phyloP scores from a whole-genome alignment of 1,284 basidiomycete genomes.

The Leccinum brunneo-olivaceum region DNA sequence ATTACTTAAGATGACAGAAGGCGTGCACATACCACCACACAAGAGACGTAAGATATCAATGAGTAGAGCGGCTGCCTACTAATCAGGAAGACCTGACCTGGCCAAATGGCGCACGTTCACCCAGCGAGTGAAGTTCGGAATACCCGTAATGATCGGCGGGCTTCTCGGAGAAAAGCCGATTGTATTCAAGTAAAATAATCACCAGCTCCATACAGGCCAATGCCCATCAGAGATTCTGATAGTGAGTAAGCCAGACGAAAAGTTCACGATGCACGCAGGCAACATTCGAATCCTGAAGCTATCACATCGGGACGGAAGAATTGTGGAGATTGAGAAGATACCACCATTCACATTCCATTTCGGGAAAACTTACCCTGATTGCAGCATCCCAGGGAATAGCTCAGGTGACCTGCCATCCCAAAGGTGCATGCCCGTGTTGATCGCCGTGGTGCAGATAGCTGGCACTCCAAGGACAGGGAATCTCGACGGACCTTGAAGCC shows the following conservation, averaged over 20 bases:
- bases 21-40: conserved; percentile 8
- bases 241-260: neutral
- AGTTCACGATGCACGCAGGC: neutral
- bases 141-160: conserved; percentile 4
- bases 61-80: conserved; percentile 4
- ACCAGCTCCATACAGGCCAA: neutral
- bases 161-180: conserved; percentile 6
- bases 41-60: conserved; percentile 17
- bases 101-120: conserved; percentile 5
- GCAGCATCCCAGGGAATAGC: neutral
- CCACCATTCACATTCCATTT: conserved; percentile 15
- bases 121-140: conserved; percentile 3
- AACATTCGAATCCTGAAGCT: conserved; percentile 4
- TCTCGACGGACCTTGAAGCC: conserved; percentile 10
- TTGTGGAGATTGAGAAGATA: conserved; percentile 3
- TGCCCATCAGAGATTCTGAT: neutral
- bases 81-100: conserved; percentile 3
- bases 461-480: conserved; percentile 6
- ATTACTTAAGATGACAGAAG: conserved; percentile 7
- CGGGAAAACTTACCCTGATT: conserved; percentile 3
- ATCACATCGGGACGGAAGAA: conserved; percentile 18
- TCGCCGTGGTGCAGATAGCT: conserved; percentile 16
- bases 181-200: conserved; percentile 5
- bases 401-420: conserved; percentile 13
- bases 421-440: conserved; percentile 22